These are phyloP conservation scores for Fusarium globosum DNA, from an alignment of 2,329 filamentous ascomycete species.

Conservation along the genomic window DNA sequence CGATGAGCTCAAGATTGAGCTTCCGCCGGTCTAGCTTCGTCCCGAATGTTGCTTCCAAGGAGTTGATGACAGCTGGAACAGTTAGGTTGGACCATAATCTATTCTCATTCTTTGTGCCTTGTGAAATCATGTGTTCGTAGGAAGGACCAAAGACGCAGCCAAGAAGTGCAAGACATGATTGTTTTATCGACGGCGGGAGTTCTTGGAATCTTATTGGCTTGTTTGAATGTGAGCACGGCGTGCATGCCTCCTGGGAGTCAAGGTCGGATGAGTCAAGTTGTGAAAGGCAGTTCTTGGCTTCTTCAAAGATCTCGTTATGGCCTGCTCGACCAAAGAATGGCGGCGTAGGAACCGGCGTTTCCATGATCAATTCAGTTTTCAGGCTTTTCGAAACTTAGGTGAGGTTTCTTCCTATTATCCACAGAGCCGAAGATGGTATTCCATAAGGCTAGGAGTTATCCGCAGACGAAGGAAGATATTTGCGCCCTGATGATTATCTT, in stretches of 20 bases:
- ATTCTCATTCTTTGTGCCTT: background rate
- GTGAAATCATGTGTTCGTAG: background rate
- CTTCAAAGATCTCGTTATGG: constrained; percentile 2
- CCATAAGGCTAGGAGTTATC: accelerated
- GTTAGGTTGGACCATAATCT: constrained; percentile 10
- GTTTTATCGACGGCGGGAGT: background rate
- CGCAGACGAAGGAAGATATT: background rate
- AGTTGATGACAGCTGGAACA: background rate
- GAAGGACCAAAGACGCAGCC: background rate
- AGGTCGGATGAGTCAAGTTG: background rate
- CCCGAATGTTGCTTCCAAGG: background rate
- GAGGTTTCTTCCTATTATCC: accelerated
- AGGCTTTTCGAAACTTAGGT: accelerated
- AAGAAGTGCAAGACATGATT: background rate
- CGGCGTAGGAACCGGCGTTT: background rate
- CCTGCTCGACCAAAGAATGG: constrained; percentile 10
- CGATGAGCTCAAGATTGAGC: background rate
- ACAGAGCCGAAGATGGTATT: background rate
- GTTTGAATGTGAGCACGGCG: background rate
- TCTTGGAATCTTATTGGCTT: background rate
- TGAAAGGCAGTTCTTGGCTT: constrained; percentile 6
- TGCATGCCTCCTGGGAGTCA: background rate
- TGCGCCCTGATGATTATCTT: background rate
- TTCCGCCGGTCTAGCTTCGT: accelerated
- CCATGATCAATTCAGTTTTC: accelerated